These are phyloP conservation scores for Populus hybrid DNA, from an alignment of 441 rosid species.

Conservation along the genomic window DNA sequence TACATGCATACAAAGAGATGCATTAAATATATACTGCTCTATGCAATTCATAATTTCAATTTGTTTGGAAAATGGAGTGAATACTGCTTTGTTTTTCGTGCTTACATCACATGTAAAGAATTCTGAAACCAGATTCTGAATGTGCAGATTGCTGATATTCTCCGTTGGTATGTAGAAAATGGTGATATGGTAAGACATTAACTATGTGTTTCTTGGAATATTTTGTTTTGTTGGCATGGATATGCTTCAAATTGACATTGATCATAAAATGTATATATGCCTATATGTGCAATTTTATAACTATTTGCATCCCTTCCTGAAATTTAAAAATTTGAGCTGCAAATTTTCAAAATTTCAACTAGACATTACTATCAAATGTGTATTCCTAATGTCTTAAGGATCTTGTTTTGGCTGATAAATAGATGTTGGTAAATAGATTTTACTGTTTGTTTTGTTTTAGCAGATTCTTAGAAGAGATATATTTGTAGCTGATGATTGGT, in stretches of 20 bases:
- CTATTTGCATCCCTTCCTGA: background rate
- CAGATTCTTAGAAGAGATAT: too few relatives aligned
- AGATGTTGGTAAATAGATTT: too few relatives aligned
- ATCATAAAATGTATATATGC: too few relatives aligned
- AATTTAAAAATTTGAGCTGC: background rate
- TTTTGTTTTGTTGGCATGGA: background rate
- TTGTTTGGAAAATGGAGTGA: background rate
- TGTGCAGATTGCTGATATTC: conserved; percentile 79
- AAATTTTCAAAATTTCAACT: too few relatives aligned
- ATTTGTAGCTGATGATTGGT: too few relatives aligned
- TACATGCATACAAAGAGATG: background rate
- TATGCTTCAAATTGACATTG: background rate
- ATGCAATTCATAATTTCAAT: background rate
- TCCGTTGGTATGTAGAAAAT: conserved; percentile 77
- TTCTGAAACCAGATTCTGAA: conserved; percentile 16
- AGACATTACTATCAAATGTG: too few relatives aligned
- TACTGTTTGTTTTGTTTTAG: too few relatives aligned
- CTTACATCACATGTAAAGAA: background rate
- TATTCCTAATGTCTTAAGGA: too few relatives aligned
- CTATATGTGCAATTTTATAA: too few relatives aligned
- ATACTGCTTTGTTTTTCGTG: background rate
- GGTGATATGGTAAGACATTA: conserved; percentile 76
- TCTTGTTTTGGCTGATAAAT: too few relatives aligned
- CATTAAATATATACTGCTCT: background rate
- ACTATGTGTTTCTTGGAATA: conserved; percentile 9